Base-by-base conservation (phyloP, 495 filamentous ascomycete genomes). In the Podospora pseudocomata region DNA sequence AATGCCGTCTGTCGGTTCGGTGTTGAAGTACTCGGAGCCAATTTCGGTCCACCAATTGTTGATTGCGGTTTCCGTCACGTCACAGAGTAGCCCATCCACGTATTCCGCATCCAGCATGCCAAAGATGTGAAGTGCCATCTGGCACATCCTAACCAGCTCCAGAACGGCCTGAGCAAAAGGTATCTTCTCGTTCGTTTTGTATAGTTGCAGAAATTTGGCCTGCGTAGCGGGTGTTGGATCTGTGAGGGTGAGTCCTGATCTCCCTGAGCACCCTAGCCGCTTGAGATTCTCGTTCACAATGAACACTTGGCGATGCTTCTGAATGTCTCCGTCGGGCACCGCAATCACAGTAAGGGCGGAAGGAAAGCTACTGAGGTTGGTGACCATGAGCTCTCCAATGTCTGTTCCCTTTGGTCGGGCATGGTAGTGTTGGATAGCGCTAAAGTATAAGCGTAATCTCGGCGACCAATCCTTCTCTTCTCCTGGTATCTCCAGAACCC, bases 41-140 rank as follows among this genome's bases (percentile, higher is more conserved):
- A 97, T 90, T 71, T 97, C 92, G 2, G 90, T 88, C 95, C 95
- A 99, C 95, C 96, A 99, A 77, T 97, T 91, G 70, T 88, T 90
- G 73, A 99, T 88, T 3, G 93, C 92, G 67, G 85, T 88, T 73
- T 99, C 95, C 0, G 95, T 99, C 18, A 94, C 81, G 80, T 99
- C 95, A 73, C 95, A 99, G 15, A 99, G 85, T 32, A 97, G 77
- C 1, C 95, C 95, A 75, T 99, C 95, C 28, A 92, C 92, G 74
- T 96, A 98, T 68, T 92, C 92, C n/a, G 89, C 86, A 2, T 90
- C 88, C 28, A 97, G 80, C 70, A 91, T 91, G n/a, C 87, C 92
- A 79, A 97, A 99, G 60, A 97, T 81, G 75, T 91, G 87, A 71
- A 99, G 81, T 0, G 95, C 94, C 13, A 91, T 86, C 77, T 99